phyloP scores from a whole-genome alignment of 208 protist species.

The Leptomonas pyrrhocoris region DNA sequence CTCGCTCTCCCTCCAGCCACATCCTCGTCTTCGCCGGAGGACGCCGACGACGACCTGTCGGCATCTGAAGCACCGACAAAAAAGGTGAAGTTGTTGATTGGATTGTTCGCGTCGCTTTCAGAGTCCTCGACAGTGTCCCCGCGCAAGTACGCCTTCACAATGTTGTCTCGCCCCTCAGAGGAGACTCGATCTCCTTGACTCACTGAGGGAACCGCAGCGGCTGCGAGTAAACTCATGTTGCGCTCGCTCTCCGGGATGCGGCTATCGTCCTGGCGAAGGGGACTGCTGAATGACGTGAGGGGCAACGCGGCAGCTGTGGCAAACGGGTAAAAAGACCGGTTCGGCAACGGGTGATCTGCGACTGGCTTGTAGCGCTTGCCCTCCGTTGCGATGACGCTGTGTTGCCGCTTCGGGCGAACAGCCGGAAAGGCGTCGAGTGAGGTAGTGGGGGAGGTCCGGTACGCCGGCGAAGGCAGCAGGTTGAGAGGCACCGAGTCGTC shows the following conservation, averaged over 20 bases:
- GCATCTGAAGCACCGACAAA: conserved; percentile 25
- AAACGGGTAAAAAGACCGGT: conserved; percentile 16
- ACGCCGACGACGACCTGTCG: not conserved
- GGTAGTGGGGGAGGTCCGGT: not conserved
- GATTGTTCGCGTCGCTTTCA: conserved; percentile 27
- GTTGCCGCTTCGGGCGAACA: conserved; percentile 15
- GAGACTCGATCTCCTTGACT: not conserved
- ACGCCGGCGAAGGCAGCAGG: not conserved
- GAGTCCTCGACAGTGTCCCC: conserved; percentile 12
- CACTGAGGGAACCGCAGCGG: not conserved
- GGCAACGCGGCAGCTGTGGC: not conserved
- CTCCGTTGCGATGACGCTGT: conserved; percentile 37
- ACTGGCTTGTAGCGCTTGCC: conserved; percentile 29
- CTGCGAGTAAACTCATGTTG: not conserved
- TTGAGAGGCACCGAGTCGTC: not conserved
- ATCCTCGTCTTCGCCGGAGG: not conserved
- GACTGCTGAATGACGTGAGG: not conserved
- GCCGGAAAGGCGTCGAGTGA: conserved; percentile 7
- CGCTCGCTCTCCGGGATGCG: not conserved
- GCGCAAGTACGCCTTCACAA: conserved; percentile 14
- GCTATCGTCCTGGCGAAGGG: not conserved
- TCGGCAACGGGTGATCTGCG: conserved; percentile 16
- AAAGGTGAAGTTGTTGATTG: conserved; percentile 43
- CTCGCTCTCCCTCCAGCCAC: not conserved
- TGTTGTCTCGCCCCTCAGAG: not conserved